Base-by-base conservation (phyloP, 1,284 basidiomycete species). In the Boletellus deceptivus region DNA sequence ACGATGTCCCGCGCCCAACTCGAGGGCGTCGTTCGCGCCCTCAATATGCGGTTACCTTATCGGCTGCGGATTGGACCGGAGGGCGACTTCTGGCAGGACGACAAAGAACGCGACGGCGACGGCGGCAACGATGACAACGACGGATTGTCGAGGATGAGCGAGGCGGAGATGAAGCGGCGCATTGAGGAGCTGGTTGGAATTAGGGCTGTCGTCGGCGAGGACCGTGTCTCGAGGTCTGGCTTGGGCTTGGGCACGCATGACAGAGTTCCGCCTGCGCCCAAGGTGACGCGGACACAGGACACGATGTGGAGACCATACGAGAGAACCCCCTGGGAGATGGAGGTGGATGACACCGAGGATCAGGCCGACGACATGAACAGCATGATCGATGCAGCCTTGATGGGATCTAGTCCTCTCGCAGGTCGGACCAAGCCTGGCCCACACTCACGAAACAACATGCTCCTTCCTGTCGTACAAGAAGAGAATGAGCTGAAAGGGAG, bases 171-270 rank as follows among this genome's bases (percentile, higher is more conserved):
- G 54, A 73, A 75, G 40, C 64, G 69, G 48, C 68, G 70, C 6
- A 74, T 83, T 55, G 80, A 82, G 58, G 61, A 73, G 33, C 53
- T 81, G 45, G 79, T 83, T 36, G 80, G 81, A 0, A 70, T 82
- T n/a, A 68, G 73, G 4, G 48, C 55, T 4, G 44, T 61, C 16
- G 55, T 54, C 37, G 60, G 64, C 38, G 66, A 60, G 52, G 61
- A 59, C 40, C 63, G 57, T n/a, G 49, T 56, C 18, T 46, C 60
- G 2, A 53, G 39, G 25, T 43, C 24, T 3, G 54, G 54, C 2
- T 43, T 66, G 42, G 60, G 58, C n/a, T 39, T 61, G 34, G 20
- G 31, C 22, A 4, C 48, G 2, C 50, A 54, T n/a, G 10, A 3
- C 4, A 36, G 48, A 3, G 59, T 58, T 13, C 65, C 65, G 2